Base-by-base conservation (phyloP, 441 rosid species). In the Melianthus villosus region DNA sequence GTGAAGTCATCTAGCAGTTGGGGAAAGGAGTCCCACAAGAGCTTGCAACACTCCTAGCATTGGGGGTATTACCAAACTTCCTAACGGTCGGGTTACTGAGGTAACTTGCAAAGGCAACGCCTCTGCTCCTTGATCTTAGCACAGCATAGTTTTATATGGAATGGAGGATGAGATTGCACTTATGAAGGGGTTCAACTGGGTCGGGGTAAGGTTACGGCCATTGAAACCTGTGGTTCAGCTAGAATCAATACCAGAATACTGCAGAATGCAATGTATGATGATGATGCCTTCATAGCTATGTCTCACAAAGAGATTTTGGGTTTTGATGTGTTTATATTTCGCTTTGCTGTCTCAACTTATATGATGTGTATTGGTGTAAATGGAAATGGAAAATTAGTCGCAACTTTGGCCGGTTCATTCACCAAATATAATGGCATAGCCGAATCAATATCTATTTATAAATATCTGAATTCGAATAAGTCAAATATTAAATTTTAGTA, bases 91-190 rank as follows among this genome's bases (percentile, higher is more conserved):
- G 95, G 53, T 89, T 73, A 25, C 46, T 67, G 22, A 76, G 45
- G 63, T 89, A n/a, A 89, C 14, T 71, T 67, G 71, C 97, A 89
- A 50, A 89, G 80, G 54, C 97, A 89, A 43, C 93, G 94, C 56
- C 55, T 69, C 63, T 89, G 97, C 31, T 81, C 77, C 57, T 47
- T 81, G 68, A 89, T 75, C 78, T 73, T 89, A 40, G 39, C 29
- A 73, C 95, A 83, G 67, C 97, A 89, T 7, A 31, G 23, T 1
- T 20, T 38, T 0, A 92, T 95, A 95, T 10, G 70, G 79, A 3
- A 82, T 15, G 7, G 68, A 45, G 18, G 83, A 59, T 19, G 75
- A 64, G 31, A 81, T 61, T 9, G 94, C 95, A 9, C 62, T 25
- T 23, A 62, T 85, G 52, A 93, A 83, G 0, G 97, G 14, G 50